A percentile compares a stretch with the other conserved stretches of the same genome.
These are phyloP conservation scores for Cercospora sp. DNA, from an alignment of 2,329 filamentous ascomycete genomes.

Conservation along the genomic window DNA sequence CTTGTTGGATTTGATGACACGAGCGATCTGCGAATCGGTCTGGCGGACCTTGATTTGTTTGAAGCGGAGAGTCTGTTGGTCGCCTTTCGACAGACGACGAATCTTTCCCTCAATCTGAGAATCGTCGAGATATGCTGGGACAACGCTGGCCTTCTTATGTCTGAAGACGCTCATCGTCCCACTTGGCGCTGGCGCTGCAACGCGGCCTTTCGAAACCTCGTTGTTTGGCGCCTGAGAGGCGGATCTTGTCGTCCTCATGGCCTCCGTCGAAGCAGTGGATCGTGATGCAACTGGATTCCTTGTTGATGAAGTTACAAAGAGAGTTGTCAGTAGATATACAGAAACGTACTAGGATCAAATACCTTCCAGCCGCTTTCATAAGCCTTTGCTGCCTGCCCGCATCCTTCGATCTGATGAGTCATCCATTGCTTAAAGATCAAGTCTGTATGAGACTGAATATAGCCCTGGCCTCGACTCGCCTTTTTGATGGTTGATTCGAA, in stretches of 20 bases:
- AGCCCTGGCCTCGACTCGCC: neutral
- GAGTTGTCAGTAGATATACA: neutral
- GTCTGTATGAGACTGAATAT: neutral
- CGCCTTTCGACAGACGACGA: neutral
- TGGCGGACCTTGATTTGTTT: constrained; percentile 21
- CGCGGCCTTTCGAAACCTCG: neutral
- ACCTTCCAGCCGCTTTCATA: neutral
- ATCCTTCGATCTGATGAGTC: neutral
- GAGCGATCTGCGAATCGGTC: constrained; percentile 13
- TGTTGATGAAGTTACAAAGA: neutral
- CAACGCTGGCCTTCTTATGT: neutral
- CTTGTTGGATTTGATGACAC: constrained; percentile 1
- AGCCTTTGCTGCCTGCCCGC: neutral
- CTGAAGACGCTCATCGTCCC: neutral
- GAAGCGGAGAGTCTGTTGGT: constrained; percentile 5
- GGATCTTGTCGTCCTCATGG: neutral
- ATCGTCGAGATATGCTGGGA: neutral
- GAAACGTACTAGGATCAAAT: neutral
- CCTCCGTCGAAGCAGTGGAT: neutral
- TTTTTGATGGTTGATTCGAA: neutral
- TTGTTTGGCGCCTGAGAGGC: neutral
- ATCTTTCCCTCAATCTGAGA: neutral
- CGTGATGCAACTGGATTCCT: neutral
- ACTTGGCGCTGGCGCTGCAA: neutral
- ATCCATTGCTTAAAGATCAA: neutral